phyloP scores from a whole-genome alignment of 139 green algal species.

The Chlamydomonas sp. region DNA sequence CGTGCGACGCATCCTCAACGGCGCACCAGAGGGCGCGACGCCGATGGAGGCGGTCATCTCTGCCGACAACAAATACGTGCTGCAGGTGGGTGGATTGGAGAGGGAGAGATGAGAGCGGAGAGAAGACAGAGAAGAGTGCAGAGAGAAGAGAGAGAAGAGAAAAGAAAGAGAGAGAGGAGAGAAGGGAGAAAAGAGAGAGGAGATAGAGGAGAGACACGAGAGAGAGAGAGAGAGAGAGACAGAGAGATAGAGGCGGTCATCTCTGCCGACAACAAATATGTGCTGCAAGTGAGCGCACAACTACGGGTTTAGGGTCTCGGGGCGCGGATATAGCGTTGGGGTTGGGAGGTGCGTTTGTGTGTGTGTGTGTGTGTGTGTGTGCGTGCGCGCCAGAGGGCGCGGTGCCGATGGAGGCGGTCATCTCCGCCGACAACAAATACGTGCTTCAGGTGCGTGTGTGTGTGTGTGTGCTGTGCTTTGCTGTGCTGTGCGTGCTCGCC shows the following conservation, averaged over 20 bases:
- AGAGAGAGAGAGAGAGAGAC: slow-evolving; percentile 37
- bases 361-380: too few species aligned
- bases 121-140: background rate
- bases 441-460: slow-evolving; percentile 56
- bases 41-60: slow-evolving; percentile 69
- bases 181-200: too few species aligned
- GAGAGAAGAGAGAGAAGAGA: background rate
- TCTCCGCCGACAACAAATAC: slow-evolving; percentile 74
- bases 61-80: slow-evolving; percentile 68
- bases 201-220: too few species aligned
- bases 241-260: slow-evolving; percentile 62
- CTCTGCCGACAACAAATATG: slow-evolving; percentile 69
- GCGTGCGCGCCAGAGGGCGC: slow-evolving; percentile 36
- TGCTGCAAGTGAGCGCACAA: slow-evolving; percentile 51
- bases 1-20: slow-evolving; percentile 34
- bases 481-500: slow-evolving; percentile 25
- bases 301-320: too few species aligned
- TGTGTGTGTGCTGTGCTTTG: too few species aligned
- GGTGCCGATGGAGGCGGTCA: slow-evolving; percentile 54
- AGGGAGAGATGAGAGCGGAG: background rate
- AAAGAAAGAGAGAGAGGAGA: too few species aligned
- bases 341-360: too few species aligned
- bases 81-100: slow-evolving; percentile 38
- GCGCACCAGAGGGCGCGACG: slow-evolving; percentile 35
- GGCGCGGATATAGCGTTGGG: too few species aligned